Evolutionary conservation across 2,329 filamentous ascomycete genomes (phyloP), one percentile per base, ranked within the genome.

Genomic region (Cyanodermella asteris): DNA sequence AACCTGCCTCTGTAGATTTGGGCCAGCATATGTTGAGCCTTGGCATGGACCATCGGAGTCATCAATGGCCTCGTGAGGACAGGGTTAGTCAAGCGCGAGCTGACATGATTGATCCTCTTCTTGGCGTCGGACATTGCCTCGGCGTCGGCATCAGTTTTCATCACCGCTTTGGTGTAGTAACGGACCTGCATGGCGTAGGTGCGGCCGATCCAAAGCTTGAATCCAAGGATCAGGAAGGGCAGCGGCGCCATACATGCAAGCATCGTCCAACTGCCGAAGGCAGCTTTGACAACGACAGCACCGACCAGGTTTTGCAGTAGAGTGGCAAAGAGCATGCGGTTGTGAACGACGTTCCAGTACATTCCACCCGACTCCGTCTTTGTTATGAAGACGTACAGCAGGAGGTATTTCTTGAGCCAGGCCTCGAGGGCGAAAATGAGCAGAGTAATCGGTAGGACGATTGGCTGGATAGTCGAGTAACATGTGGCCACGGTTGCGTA

Each of bases 321-420:
- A 1, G 68, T 60, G 15, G 69, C 77, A 38, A 93, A 84, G 13
- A 94, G 53, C 45, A 93, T 60, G n/a, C 87, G 74, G 47, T 97
- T 97, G 59, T 80, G 90, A 5, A 94, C 47, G 1, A 82, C 66
- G 11, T 80, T 70, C 87, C 87, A 97, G 44, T 80, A 91, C 44
- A 75, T 66, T 25, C 87, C 87, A 6, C 82, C 87, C 0, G 82
- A 93, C 44, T 97, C 87, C 15, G 74, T 91, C 55, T 94, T 97
- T 23, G 87, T 97, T 35, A 91, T 65, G 42, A 93, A 94, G 34
- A 93, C 74, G 49, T 97, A 91, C 36, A 94, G 62, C 19, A 94
- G 53, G 22, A 93, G 57, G 42, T 97, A 97, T 51, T 94, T 94
- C 61, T 91, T 93, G 43, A 94, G 59, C 50, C 73, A 78, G 4